Conservation (phyloP, 441 rosid genomes). For the Dalechampia spathulata region DNA sequence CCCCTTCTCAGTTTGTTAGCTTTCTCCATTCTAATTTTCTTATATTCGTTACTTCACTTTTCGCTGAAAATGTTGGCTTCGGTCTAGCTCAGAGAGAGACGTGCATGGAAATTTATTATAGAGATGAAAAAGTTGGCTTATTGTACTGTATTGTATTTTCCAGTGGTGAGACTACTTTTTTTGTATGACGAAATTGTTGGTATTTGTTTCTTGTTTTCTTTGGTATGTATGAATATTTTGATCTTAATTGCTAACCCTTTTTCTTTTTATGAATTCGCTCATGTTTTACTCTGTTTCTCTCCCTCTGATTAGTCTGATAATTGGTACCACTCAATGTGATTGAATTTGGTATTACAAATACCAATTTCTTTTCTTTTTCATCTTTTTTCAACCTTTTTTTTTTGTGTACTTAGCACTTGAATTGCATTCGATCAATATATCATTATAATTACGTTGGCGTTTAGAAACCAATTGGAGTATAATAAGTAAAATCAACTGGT, state of each 20-base stretch:
- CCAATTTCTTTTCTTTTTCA: neutral
- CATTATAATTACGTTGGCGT: too few species aligned
- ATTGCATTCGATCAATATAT: too few species aligned
- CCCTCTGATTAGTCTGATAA: neutral
- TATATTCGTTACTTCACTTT: neutral
- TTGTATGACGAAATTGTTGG: neutral
- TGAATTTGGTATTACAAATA: conserved; percentile 1
- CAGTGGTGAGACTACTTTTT: too few species aligned
- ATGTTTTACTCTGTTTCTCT: neutral
- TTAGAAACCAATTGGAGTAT: neutral
- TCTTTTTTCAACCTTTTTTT: too few species aligned
- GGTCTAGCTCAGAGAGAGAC: neutral
- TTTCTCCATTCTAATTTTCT: neutral
- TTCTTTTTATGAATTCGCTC: neutral
- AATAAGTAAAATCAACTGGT: neutral
- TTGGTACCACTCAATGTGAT: neutral
- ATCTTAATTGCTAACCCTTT: neutral
- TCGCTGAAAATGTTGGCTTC: neutral
- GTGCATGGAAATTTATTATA: neutral
- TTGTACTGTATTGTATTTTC: neutral
- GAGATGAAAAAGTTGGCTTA: conserved; percentile 1
- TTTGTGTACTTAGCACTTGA: too few species aligned
- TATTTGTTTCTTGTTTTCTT: neutral
- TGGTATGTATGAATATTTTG: too few species aligned
- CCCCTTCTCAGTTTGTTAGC: neutral